Evolutionary conservation across 1,284 basidiomycete genomes (phyloP).

Genomic region (Earliella scabrosa): DNA sequence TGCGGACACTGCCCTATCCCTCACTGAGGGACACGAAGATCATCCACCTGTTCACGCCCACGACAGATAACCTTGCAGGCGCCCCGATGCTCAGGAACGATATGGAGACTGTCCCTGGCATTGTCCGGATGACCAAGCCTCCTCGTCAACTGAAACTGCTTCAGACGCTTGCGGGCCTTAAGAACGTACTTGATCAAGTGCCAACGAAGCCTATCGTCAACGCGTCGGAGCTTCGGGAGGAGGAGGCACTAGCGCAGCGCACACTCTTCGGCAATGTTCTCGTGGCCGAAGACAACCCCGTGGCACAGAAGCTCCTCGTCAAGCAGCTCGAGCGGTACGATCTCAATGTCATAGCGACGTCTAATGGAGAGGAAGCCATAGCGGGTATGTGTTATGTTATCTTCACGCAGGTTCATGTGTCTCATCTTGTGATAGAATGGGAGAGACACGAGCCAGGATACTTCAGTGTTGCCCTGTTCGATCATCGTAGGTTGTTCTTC

Average conservation of each 20-base stretch:
- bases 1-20: slow-evolving; percentile 44
- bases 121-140: slow-evolving; percentile 72
- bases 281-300: slow-evolving; percentile 74
- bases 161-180: slow-evolving; percentile 62
- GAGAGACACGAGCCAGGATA: slow-evolving; percentile 66
- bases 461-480: slow-evolving; percentile 71
- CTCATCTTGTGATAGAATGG: slow-evolving; percentile 51
- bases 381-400: slow-evolving; percentile 41
- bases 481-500: slow-evolving; percentile 58
- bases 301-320: slow-evolving; percentile 66
- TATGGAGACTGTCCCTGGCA: slow-evolving; percentile 45
- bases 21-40: slow-evolving; percentile 60
- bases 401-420: too few species aligned
- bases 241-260: slow-evolving; percentile 48
- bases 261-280: slow-evolving; percentile 68
- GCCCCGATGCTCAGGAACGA: slow-evolving; percentile 52
- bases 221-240: slow-evolving; percentile 49
- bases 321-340: slow-evolving; percentile 67
- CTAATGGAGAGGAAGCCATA: slow-evolving; percentile 70
- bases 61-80: slow-evolving; percentile 54
- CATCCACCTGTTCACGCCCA: slow-evolving; percentile 73
- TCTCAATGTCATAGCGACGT: slow-evolving; percentile 61
- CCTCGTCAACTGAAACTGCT: slow-evolving; percentile 62
- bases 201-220: slow-evolving; percentile 39
- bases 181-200: slow-evolving; percentile 53